phyloP scores from a whole-genome alignment of 2,329 filamentous ascomycete genomes.

The Mollisiaceae sp. region DNA sequence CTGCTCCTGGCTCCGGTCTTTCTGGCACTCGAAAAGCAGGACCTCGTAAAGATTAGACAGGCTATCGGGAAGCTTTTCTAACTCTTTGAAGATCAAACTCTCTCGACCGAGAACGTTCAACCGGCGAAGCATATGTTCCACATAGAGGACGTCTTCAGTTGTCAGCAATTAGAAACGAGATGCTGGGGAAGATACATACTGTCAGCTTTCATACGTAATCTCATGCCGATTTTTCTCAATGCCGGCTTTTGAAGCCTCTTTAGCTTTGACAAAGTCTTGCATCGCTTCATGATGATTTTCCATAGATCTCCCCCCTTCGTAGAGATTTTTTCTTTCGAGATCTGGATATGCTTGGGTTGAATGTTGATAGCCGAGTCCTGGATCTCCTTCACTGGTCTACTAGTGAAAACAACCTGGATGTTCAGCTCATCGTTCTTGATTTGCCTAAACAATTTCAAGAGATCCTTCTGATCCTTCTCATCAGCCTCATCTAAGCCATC shows the following conservation, averaged over 20 bases:
- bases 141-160: conserved; percentile 44
- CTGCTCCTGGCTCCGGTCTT: conserved; percentile 13
- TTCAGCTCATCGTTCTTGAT: conserved; percentile 36
- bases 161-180: background rate
- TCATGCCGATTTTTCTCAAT: conserved; percentile 36
- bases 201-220: conserved; percentile 19
- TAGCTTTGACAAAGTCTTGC: conserved; percentile 29
- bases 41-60: conserved; percentile 39
- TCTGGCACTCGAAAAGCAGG: conserved; percentile 22
- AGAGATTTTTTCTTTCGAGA: conserved; percentile 26
- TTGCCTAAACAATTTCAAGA: conserved; percentile 34
- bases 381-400: conserved; percentile 25
- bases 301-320: background rate
- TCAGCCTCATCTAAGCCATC: conserved; percentile 44
- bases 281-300: conserved; percentile 9
- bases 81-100: conserved; percentile 41
- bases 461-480: conserved; percentile 27
- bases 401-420: conserved; percentile 40
- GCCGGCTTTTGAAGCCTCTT: conserved; percentile 41
- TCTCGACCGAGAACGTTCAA: conserved; percentile 35
- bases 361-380: background rate
- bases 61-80: conserved; percentile 38
- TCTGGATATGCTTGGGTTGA: background rate
- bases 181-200: conserved; percentile 3
- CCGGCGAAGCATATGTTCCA: conserved; percentile 43